These are phyloP conservation scores for Piper longum DNA, from an alignment of 164 flowering plant species.

Conservation along the genomic window DNA sequence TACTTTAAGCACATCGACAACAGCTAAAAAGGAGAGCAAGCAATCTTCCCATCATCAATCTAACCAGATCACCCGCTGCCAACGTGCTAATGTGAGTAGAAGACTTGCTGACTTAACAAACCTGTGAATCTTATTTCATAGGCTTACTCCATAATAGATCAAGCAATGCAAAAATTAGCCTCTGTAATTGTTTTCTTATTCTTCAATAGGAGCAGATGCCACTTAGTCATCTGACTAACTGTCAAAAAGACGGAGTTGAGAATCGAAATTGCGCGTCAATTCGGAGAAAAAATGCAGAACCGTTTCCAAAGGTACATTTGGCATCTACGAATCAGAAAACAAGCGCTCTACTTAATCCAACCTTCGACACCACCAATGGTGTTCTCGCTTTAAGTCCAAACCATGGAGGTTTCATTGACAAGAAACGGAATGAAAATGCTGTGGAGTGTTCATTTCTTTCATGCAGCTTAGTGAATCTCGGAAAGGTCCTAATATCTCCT, in stretches of 20 bases:
- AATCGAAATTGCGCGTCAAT: slow-evolving; percentile 11
- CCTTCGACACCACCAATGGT: slow-evolving; percentile 7
- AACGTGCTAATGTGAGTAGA: not conserved
- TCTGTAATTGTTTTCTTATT: not conserved
- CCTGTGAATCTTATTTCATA: not conserved
- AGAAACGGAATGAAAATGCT: slow-evolving; percentile 17
- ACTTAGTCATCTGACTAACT: not conserved
- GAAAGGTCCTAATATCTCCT: slow-evolving; percentile 28
- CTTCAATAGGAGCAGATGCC: not conserved
- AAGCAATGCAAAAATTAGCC: no score
- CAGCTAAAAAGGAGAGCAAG: not conserved
- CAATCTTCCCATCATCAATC: not conserved
- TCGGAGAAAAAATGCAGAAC: slow-evolving; percentile 13
- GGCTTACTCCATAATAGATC: not conserved
- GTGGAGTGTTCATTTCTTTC: slow-evolving; percentile 38
- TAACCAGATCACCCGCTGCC: not conserved
- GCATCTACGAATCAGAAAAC: slow-evolving; percentile 15
- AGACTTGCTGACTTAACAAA: not conserved
- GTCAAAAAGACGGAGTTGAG: slow-evolving; percentile 9
- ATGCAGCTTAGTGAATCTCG: slow-evolving; percentile 24
- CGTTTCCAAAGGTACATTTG: slow-evolving; percentile 11
- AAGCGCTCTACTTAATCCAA: slow-evolving; percentile 3
- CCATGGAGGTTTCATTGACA: slow-evolving; percentile 4
- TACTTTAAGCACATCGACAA: not conserved
- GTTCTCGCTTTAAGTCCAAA: slow-evolving; percentile 6